A percentile compares a stretch with the other conserved stretches of the same genome.
phyloP scores from a whole-genome alignment of 805 yeast genomes.

The Pichia kluyveri region DNA sequence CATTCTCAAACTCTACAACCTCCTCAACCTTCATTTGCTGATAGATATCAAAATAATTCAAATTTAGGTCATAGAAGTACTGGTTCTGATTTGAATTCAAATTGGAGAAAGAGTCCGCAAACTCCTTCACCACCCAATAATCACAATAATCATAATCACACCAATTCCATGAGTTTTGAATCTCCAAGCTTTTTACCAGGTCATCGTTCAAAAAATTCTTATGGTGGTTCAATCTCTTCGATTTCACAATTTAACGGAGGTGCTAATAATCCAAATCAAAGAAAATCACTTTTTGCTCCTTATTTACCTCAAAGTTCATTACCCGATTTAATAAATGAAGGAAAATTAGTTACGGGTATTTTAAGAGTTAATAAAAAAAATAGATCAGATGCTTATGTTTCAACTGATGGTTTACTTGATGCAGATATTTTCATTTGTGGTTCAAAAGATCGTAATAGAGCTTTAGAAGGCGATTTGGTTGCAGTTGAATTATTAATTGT shows the following conservation, averaged over 20 bases:
- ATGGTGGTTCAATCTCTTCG: conserved; percentile 54
- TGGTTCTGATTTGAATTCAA: conserved; percentile 40
- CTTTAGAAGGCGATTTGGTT: conserved; percentile 91
- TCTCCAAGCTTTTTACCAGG: conserved; percentile 55
- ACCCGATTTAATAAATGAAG: conserved; percentile 83
- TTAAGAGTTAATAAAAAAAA: conserved; percentile 92
- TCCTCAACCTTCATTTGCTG: conserved; percentile 45
- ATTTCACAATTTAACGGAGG: conserved; percentile 25
- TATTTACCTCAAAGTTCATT: conserved; percentile 89
- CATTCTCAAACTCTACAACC: conserved; percentile 29
- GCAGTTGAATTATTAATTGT: conserved; percentile 92
- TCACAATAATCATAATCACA: not conserved
- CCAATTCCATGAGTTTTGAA: conserved; percentile 11
- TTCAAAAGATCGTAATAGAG: conserved; percentile 95
- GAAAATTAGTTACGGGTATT: conserved; percentile 85
- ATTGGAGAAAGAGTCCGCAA: conserved; percentile 50
- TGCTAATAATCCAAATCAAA: conserved; percentile 26
- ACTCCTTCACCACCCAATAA: conserved; percentile 15
- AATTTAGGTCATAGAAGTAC: conserved; percentile 30
- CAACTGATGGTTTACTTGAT: conserved; percentile 90
- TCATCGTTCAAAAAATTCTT: conserved; percentile 57
- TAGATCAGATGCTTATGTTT: conserved; percentile 96
- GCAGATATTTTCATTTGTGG: conserved; percentile 98
- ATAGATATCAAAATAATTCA: conserved; percentile 16
- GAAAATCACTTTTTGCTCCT: conserved; percentile 90